Percentiles rank a stretch among this genome's conserved stretches.
These are phyloP conservation scores for Pseudonectria foliicola DNA, from an alignment of 2,329 filamentous ascomycete species.

Conservation along the genomic window DNA sequence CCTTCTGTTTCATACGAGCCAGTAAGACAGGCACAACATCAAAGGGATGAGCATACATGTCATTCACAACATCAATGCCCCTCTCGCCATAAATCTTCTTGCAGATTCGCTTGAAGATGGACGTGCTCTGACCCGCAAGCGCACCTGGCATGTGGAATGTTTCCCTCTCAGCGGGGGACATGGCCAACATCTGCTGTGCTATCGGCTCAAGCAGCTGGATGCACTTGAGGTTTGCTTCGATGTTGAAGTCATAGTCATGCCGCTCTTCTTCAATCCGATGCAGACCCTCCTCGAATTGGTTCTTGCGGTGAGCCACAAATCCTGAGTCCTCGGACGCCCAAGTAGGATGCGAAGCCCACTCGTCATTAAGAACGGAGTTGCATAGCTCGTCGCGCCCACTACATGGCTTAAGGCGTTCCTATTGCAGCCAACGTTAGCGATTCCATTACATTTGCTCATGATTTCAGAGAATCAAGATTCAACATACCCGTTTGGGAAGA, in stretches of 20 bases:
- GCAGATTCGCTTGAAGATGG: constrained; percentile 93
- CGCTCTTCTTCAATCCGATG: constrained; percentile 97
- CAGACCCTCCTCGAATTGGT: constrained; percentile 85
- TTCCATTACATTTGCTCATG: too few species aligned
- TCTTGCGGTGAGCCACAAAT: constrained; percentile 96
- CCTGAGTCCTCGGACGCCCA: constrained; percentile 98
- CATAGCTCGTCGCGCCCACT: constrained; percentile 94
- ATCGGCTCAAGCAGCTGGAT: constrained; percentile 95
- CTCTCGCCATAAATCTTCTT: constrained; percentile 96
- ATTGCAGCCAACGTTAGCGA: constrained; percentile 8
- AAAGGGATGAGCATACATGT: constrained; percentile 78
- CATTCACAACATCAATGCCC: constrained; percentile 76
- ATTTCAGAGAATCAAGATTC: background rate
- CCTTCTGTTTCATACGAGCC: constrained; percentile 85
- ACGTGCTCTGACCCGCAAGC: constrained; percentile 86
- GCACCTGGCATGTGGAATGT: constrained; percentile 74
- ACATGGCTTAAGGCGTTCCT: constrained; percentile 84
- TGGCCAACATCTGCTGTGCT: constrained; percentile 78
- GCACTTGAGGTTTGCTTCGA: constrained; percentile 88
- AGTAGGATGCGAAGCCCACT: constrained; percentile 97
- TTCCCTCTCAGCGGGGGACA: constrained; percentile 65
- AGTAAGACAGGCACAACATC: constrained; percentile 84
- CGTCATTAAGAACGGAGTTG: constrained; percentile 86
- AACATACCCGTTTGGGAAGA: constrained; percentile 67
- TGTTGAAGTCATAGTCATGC: constrained; percentile 98